phyloP scores from a whole-genome alignment of 1,139 yeast species.

The Arxiozyma telluris region DNA sequence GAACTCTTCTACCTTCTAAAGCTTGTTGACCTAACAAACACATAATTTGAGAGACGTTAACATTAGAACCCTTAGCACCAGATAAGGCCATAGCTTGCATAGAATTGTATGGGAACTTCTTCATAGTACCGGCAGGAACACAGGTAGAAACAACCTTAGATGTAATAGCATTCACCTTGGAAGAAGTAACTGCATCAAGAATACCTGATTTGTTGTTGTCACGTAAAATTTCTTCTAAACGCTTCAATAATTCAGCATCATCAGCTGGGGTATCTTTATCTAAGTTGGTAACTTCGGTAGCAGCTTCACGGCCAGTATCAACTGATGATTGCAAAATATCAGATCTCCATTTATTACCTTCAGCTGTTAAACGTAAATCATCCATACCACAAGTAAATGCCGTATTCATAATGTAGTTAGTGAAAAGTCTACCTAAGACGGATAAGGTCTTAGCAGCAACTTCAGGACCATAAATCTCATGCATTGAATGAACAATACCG shows the following conservation, averaged over 20 bases:
- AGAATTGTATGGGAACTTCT: conserved; percentile 87
- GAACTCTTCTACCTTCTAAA: conserved; percentile 97
- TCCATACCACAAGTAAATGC: conserved; percentile 99
- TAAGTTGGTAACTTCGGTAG: conserved; percentile 87
- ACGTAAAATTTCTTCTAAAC: conserved; percentile 90
- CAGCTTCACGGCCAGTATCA: conserved; percentile 84
- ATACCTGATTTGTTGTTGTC: conserved; percentile 90
- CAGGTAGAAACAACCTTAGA: conserved; percentile 88
- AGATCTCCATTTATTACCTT: conserved; percentile 84
- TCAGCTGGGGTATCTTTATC: conserved; percentile 44
- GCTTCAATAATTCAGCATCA: conserved; percentile 72
- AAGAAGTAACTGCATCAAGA: conserved; percentile 91
- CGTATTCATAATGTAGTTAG: conserved; percentile 83
- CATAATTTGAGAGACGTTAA: conserved; percentile 98
- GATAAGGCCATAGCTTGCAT: conserved; percentile 99
- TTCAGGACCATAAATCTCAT: conserved; percentile 88
- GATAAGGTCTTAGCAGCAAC: conserved; percentile 86
- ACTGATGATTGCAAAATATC: conserved; percentile 70
- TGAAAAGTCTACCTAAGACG: conserved; percentile 87
- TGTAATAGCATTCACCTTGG: conserved; percentile 85
- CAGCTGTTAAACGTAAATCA: conserved; percentile 82
- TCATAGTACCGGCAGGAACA: conserved; percentile 95
- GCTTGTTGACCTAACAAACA: conserved; percentile 99
- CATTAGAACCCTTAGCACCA: conserved; percentile 98
- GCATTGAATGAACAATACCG: conserved; percentile 93